A percentile compares a stretch with the other conserved stretches of the same genome.
These are phyloP conservation scores for Ustulina deusta DNA, from an alignment of 2,329 filamentous ascomycete genomes.

Conservation along the genomic window DNA sequence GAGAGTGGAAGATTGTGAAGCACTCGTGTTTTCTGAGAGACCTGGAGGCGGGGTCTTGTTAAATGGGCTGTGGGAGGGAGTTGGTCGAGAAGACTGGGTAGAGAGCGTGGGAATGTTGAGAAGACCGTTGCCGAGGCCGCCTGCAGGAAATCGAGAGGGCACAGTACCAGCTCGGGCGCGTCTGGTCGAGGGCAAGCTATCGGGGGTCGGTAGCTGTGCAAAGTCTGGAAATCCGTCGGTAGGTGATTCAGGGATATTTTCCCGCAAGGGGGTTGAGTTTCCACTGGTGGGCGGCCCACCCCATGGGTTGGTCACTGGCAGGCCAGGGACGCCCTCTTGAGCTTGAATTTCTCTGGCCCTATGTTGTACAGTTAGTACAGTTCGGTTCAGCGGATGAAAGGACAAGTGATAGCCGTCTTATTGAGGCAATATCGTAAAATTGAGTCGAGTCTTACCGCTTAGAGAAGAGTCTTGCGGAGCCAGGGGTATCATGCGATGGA, in stretches of 20 bases:
- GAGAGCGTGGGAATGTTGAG: conserved; percentile 68
- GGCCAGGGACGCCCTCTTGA: conserved; percentile 84
- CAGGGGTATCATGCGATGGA: conserved; percentile 89
- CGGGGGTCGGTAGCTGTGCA: conserved; percentile 75
- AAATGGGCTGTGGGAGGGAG: conserved; percentile 88
- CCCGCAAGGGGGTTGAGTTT: conserved; percentile 93
- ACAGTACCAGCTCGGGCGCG: conserved; percentile 93
- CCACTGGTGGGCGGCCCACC: conserved; percentile 96
- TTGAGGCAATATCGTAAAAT: background rate
- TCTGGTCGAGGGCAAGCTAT: conserved; percentile 75
- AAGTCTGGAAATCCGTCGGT: conserved; percentile 96
- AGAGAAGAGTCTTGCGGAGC: conserved; percentile 80
- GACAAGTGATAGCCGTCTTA: conserved; percentile 31
- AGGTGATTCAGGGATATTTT: conserved; percentile 97
- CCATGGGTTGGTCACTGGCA: conserved; percentile 78
- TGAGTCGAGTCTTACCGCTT: conserved; percentile 78
- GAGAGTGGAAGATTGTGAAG: conserved; percentile 74
- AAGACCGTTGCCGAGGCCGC: conserved; percentile 72
- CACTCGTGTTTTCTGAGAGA: conserved; percentile 60
- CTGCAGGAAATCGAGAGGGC: conserved; percentile 91
- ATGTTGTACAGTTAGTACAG: conserved; percentile 34
- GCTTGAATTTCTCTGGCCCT: conserved; percentile 97
- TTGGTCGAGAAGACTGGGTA: conserved; percentile 84
- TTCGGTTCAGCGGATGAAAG: conserved; percentile 27
- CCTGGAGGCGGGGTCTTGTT: conserved; percentile 76